Conservation (phyloP, 2,329 filamentous ascomycete species). For the Colletotrichum sp. region DNA sequence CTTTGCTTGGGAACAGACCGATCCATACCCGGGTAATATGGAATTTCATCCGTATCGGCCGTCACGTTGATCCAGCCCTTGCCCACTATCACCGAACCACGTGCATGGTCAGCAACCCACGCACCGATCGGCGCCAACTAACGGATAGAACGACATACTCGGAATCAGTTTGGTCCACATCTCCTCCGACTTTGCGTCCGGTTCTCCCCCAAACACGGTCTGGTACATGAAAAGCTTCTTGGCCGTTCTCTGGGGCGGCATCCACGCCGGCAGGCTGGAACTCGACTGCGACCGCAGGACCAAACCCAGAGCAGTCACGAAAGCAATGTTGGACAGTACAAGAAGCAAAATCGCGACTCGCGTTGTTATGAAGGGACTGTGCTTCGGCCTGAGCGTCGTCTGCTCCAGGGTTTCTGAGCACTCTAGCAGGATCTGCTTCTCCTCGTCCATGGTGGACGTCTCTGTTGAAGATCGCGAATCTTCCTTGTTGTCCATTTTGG, state of each 20-base stretch:
- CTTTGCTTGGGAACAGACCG: neutral
- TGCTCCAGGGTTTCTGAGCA: neutral
- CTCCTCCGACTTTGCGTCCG: neutral
- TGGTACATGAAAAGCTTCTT: neutral
- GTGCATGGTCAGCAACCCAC: neutral
- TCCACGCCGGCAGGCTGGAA: neutral
- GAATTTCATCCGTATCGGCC: neutral
- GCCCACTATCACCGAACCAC: neutral
- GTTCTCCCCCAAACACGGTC: neutral
- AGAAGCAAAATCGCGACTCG: neutral
- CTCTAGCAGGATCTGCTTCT: neutral
- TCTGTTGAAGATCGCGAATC: neutral
- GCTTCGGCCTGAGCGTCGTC: neutral
- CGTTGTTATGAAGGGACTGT: neutral
- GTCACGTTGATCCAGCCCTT: neutral
- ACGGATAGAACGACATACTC: neutral
- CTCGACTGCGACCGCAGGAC: neutral
- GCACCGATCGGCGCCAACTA: neutral
- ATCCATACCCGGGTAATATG: neutral
- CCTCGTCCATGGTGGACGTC: neutral
- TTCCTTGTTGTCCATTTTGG: neutral
- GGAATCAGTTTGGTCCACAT: neutral
- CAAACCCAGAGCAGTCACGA: neutral
- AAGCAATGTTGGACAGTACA: neutral
- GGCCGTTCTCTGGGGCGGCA: neutral